Evolutionary conservation across 2,329 filamentous ascomycete genomes (phyloP), one percentile per base, ranked within the genome.

Genomic region (Cladosporium sp.): DNA sequence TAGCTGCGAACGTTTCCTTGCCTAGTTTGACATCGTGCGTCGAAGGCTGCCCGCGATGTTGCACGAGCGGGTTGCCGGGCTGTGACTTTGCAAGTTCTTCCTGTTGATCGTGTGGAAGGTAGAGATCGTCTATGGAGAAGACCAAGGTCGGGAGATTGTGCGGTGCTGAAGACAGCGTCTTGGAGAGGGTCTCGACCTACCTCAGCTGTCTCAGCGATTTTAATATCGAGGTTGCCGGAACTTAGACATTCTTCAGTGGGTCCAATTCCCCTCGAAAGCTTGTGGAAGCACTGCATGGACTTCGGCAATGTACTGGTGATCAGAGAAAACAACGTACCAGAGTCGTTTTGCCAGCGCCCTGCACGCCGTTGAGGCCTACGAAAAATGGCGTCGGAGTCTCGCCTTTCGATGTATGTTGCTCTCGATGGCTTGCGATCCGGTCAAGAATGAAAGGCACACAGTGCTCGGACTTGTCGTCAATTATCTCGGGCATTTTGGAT

Each of bases 321-420:
- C 18, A 29, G 34, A 47, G 18, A 30, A 37, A 13, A 29, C 51
- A 59, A 49, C 75, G 65, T 66, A 82, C 90, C 61, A 96, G 79
- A 11, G 91, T 95, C 3, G 91, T 95, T 74, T 97, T 96, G 59
- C 92, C 92, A 32, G 88, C 86, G 54, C 92, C 92, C 71, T 96
- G 92, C 22, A 96, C 83, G 54, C 91, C 92, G 61, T 95, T 95
- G 61, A 97, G 79, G 41, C 90, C 92, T 56, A 96, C 78, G 66
- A 96, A 82, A 68, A 96, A 88, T 22, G 90, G 89, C 17, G 78
- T 79, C 45, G 72, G 64, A 18, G 58, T 47, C 52, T 64, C 55
- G 34, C 63, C 64, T 34, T 61, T 55, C 15, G 60, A 61, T 13
- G 12, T 24, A 54, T 69, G 71, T 15, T 66, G 61, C 43, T 65